Percentiles rank a stretch among this genome's conserved stretches.
Evolutionary conservation across 176 grass and related monocot species (phyloP).

Genomic region (Neostapfia colusana): DNA sequence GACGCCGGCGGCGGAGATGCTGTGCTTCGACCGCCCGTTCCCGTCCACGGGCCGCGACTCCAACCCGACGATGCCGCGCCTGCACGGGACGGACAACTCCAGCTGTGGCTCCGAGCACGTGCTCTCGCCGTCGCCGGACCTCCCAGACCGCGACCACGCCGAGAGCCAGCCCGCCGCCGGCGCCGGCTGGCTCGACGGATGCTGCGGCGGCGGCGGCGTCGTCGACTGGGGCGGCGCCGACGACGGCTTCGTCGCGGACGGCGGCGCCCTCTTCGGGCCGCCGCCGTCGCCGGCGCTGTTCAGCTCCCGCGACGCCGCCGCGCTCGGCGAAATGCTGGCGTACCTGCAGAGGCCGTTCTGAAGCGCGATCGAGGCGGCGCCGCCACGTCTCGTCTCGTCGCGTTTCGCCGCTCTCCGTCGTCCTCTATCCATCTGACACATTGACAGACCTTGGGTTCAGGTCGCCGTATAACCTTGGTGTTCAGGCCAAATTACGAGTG

Average conservation of each 20-base stretch:
- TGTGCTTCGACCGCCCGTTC: conserved; percentile 54
- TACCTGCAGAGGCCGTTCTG: conserved; percentile 64
- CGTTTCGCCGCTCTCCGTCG: no score
- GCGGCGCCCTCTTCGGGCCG: conserved; percentile 26
- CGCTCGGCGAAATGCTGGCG: conserved; percentile 54
- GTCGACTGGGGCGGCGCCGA: conserved; percentile 17
- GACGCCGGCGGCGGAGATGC: conserved; percentile 39
- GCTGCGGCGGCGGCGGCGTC: neutral
- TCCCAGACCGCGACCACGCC: conserved; percentile 60
- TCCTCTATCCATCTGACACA: conserved; percentile 28
- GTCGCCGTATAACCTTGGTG: neutral
- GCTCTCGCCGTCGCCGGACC: conserved; percentile 63
- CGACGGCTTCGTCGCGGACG: conserved; percentile 36
- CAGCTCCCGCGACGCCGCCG: conserved; percentile 34
- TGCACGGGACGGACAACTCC: conserved; percentile 38
- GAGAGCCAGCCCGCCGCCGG: conserved; percentile 61
- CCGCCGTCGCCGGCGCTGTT: conserved; percentile 35
- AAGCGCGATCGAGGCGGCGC: no score
- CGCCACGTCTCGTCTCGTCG: no score
- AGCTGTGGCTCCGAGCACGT: conserved; percentile 77
- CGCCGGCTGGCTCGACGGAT: neutral
- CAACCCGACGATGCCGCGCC: conserved; percentile 36
- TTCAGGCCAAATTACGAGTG: neutral
- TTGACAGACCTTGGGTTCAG: conserved; percentile 28
- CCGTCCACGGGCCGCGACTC: neutral